These are phyloP conservation scores for Sechiopsis laciniata DNA, from an alignment of 306 rosid species.

Conservation along the genomic window DNA sequence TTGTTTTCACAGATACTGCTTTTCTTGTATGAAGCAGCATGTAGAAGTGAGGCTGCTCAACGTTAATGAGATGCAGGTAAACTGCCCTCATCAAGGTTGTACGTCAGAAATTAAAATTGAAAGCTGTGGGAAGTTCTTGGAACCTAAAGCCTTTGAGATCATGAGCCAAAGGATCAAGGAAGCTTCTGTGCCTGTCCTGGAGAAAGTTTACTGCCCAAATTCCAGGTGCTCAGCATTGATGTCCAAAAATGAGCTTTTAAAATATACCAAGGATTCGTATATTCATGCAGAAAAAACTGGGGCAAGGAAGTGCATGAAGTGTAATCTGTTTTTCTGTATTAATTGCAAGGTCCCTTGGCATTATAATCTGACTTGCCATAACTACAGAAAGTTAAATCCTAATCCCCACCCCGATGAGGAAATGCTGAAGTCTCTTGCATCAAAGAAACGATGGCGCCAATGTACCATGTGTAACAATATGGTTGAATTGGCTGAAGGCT, in stretches of 20 bases:
- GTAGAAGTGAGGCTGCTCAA: slow-evolving; percentile 55
- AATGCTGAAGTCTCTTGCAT: slow-evolving; percentile 59
- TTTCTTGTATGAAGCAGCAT: slow-evolving; percentile 72
- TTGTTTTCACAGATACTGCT: slow-evolving; percentile 65
- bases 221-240: slow-evolving; percentile 70
- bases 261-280: slow-evolving; percentile 30
- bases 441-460: slow-evolving; percentile 59
- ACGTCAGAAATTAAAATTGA: slow-evolving; percentile 44
- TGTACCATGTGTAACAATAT: slow-evolving; percentile 63
- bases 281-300: slow-evolving; percentile 29
- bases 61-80: slow-evolving; percentile 44
- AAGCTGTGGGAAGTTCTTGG: slow-evolving; percentile 57
- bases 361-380: slow-evolving; percentile 36
- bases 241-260: slow-evolving; percentile 52
- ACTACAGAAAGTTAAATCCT: slow-evolving; percentile 40
- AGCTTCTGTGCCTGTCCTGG: slow-evolving; percentile 53
- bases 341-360: slow-evolving; percentile 83
- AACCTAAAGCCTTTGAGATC: slow-evolving; percentile 41
- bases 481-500: slow-evolving; percentile 83
- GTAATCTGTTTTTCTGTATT: slow-evolving; percentile 53
- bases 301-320: slow-evolving; percentile 60
- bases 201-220: slow-evolving; percentile 66
- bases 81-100: slow-evolving; percentile 65
- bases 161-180: slow-evolving; percentile 54
- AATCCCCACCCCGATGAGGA: slow-evolving; percentile 45